Base-by-base conservation (phyloP, 345 rosid species). In the Mangifera indica region DNA sequence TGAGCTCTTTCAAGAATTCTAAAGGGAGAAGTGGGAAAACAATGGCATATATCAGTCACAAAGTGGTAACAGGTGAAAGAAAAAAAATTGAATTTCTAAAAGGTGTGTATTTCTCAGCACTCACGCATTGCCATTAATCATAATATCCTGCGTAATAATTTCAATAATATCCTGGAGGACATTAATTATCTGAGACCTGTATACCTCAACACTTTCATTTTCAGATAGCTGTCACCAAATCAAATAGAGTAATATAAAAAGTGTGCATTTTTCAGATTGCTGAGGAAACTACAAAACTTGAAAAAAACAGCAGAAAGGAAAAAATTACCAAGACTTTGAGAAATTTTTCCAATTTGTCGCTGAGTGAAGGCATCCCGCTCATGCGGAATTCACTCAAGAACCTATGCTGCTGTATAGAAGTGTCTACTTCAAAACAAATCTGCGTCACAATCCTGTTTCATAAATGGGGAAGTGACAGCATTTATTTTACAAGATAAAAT, bases 151-250 rank as follows among this genome's bases (percentile, higher is more conserved):
- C 7, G 67, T 82, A 72, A 95, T 89, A 67, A 93, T 87, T 84
- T 95, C 99, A 71, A 95, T 83, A 67, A 93, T 93, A 79, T 93
- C 97, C 76, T 91, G 99, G 57, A 95, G 97, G 74, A 87, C 78
- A 81, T 91, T 88, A 79, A 93, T 82, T 79, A 93, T 95, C 76
- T 87, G 91, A 82, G 96, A 79, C 81, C 61, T 85, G 85, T 85
- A 80, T 17, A 32, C 22, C 17, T 82, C 91, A 13, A 0, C 34
- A 15, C 81, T 85, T 1, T 82, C 88, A 40, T 46, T 0, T 52
- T 81, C 91, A 70, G 8, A 67, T 32, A 75, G 81, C 99, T 95
- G 92, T 69, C 78, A 77, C 67, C 63, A 80, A 24, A 61, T 22
- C 70, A 71, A 70, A 13, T 52, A 51, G 40, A 49, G 72, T 51